Evolutionary conservation across 2,329 filamentous ascomycete genomes (phyloP), one percentile per base, ranked within the genome.

Genomic region (Beauveria bassiana): DNA sequence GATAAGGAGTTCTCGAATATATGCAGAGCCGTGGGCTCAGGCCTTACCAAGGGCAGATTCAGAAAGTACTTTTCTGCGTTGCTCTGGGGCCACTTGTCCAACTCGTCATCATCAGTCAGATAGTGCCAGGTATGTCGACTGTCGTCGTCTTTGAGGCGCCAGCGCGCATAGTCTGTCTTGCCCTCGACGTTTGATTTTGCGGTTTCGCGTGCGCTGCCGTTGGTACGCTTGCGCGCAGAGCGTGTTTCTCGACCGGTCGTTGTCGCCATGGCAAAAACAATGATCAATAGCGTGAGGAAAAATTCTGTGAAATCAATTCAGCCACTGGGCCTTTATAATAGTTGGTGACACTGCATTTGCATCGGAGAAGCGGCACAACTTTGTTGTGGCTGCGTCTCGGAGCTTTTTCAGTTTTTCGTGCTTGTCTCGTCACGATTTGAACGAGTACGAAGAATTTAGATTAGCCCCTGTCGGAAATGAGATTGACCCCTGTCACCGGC

Each of bases 81-180:
- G 26, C 85, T 89, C 75, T 97, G 93, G 5, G 93, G 92, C 93
- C 93, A 97, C 62, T 84, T 77, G 67, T 89, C 79, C 8, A 81
- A 75, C 61, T 90, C 86, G 63, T 90, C 81, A 26, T 86, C 82
- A 59, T 95, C 88, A 10, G 85, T 84, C 3, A 99, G 78, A 71
- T 98, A 99, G 69, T 95, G 90, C 95, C 95, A 99, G 56, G 91
- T 96, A 69, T 97, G 92, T 61, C 90, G 83, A 54, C 95, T 93
- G 57, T 85, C 82, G 63, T 96, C 90, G 70, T 96, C 88, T 64
- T 86, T 83, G 71, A 98, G 77, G 64, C 95, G 85, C 95, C 95
- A 99, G 74, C 89, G 82, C 8, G 85, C 83, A 66, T 85, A 84
- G 74, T 99, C 93, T 5, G 92, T 97, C 70, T 83, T 85, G 45